Percentiles rank a stretch among this genome's conserved stretches.
phyloP scores from a whole-genome alignment of 2,329 filamentous ascomycete genomes.

The Alternaria novae-zelandiae region DNA sequence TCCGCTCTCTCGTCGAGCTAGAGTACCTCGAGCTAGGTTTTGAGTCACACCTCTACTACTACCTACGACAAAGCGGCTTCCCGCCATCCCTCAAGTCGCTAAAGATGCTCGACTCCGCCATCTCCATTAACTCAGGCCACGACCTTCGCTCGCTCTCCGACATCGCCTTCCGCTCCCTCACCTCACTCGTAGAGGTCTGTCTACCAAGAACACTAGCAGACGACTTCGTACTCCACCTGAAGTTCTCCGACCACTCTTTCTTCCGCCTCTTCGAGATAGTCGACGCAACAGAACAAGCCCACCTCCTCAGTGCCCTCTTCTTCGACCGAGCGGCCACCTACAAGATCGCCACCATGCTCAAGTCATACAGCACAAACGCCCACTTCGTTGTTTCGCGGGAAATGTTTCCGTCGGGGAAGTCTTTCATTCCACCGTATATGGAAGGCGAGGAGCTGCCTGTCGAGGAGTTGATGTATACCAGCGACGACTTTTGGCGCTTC shows the following conservation, averaged over 20 bases:
- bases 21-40: slow-evolving; percentile 38
- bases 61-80: slow-evolving; percentile 31
- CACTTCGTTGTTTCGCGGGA: slow-evolving; percentile 33
- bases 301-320: slow-evolving; percentile 23
- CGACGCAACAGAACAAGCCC: slow-evolving; percentile 14
- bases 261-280: slow-evolving; percentile 16
- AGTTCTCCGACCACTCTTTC: slow-evolving; percentile 27
- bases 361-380: slow-evolving; percentile 21
- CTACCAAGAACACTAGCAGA: slow-evolving; percentile 15
- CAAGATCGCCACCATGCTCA: slow-evolving; percentile 30
- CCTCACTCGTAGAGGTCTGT: slow-evolving; percentile 22
- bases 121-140: slow-evolving; percentile 26
- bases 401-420: slow-evolving; percentile 19
- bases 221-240: slow-evolving; percentile 27
- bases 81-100: slow-evolving; percentile 33
- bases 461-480: slow-evolving; percentile 39
- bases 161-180: slow-evolving; percentile 22
- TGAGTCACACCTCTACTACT: slow-evolving; percentile 34
- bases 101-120: slow-evolving; percentile 34
- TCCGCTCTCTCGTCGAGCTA: slow-evolving; percentile 33
- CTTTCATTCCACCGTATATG: slow-evolving; percentile 46
- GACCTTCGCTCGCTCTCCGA: slow-evolving; percentile 21
- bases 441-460: slow-evolving; percentile 40
- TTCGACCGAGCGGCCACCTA: slow-evolving; percentile 35
- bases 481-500: slow-evolving; percentile 36